Evolutionary conservation across 768 basidiomycete species (phyloP), one percentile per base, ranked within the genome.

Genomic region (Rhodocollybia butyracea): DNA sequence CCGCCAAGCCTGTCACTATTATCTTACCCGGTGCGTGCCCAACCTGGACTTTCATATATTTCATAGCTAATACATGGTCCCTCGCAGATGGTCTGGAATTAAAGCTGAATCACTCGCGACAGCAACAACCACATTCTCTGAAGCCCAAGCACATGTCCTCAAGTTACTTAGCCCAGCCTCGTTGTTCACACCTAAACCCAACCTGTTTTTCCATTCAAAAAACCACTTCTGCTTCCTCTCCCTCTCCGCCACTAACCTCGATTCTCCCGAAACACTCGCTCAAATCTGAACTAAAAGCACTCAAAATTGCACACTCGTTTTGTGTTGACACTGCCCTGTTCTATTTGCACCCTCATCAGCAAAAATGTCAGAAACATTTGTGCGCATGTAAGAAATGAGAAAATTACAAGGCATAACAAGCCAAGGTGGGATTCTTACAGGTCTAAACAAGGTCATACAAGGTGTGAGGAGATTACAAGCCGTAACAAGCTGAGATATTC

Each of bases 261-360:
- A 88, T 97, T 63, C 86, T 99, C 21, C 74, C 98, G 15, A 96
- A 96, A 0, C 96, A 99, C 68, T 98, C 94, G 5, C 85, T 98
- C 48, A 95, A 98, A 73, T 94, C 91, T 15, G 96, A 99, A 65
- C 80, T 99, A 30, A 83, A 82, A 61, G 92, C 93, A 0, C 82
- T 99, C 58, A 91, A 90, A 61, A 80, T 96, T 32, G 83, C 85
- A 60, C 94, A 98, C 64, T 85, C 94, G 0, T 74, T 81, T 48
- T 93, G 93, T 65, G 90, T 98, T 63, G 96, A 99, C 66, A 98
- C 96, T 1, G 90, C 94, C 0, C 65, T 99, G 4, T 67, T 88
- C 10, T 99, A 86, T 72, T 89, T 94, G 65, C 96, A 99, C 70
- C 93, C 96, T n/a, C n/a, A n/a, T n/a, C n/a, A n/a, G n/a, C n/a